Evolutionary conservation across 306 rosid species (phyloP).

Genomic region (Canavalia gladiata): DNA sequence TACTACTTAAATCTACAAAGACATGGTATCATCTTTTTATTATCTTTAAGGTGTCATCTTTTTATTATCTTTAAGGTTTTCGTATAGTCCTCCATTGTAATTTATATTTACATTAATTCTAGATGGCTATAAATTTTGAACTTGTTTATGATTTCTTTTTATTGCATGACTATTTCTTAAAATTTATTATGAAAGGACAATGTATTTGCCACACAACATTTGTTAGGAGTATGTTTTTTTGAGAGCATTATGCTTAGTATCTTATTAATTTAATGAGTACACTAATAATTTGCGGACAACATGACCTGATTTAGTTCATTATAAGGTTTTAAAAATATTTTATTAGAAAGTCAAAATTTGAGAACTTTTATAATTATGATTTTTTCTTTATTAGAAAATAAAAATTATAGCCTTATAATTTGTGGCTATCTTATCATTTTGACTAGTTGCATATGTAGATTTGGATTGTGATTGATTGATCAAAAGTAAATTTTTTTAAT

Average conservation of each 20-base stretch:
- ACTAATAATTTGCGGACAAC: neutral
- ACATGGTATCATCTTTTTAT: neutral
- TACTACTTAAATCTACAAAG: neutral
- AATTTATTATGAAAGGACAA: neutral
- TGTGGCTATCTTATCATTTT: constrained; percentile 28
- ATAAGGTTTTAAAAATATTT: constrained; percentile 10
- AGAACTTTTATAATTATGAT: neutral
- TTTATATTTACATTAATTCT: neutral
- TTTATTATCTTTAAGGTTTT: neutral
- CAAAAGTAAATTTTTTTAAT: no score
- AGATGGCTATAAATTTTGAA: constrained; percentile 9
- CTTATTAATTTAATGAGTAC: neutral
- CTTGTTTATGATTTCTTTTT: neutral
- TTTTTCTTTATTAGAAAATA: constrained; percentile 34
- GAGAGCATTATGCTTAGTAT: constrained; percentile 4
- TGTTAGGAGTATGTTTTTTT: constrained; percentile 13
- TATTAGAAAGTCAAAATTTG: neutral
- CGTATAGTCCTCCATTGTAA: neutral
- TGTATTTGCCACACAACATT: neutral
- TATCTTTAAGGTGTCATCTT: neutral
- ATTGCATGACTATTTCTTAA: constrained; percentile 1
- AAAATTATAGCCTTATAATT: constrained; percentile 5
- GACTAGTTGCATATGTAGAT: constrained; percentile 56
- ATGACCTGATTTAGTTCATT: constrained; percentile 1
- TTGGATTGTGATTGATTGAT: constrained; percentile 40